Conservation (phyloP, 495 filamentous ascomycete genomes). For the Immersiella caudata region DNA sequence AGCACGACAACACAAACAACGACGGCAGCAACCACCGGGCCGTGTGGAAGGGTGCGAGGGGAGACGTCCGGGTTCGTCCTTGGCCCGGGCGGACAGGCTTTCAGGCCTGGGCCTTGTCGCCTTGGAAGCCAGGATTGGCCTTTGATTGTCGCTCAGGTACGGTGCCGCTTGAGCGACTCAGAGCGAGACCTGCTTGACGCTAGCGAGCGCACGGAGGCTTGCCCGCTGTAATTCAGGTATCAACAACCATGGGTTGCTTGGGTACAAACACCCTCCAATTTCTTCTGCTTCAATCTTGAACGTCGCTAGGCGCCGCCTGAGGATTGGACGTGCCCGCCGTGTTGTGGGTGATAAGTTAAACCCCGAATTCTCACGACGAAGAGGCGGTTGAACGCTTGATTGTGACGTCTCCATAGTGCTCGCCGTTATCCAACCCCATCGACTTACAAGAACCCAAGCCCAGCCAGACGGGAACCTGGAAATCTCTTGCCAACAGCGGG, state of each 20-base stretch:
- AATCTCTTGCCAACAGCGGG: neutral
- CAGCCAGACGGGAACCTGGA: neutral
- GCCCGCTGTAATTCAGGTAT: slow-evolving; percentile 32
- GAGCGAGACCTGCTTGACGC: slow-evolving; percentile 33
- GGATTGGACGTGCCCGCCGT: neutral
- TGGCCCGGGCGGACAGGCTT: slow-evolving; percentile 15
- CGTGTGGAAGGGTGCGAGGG: neutral
- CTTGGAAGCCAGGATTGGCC: slow-evolving; percentile 33
- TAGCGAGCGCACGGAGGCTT: slow-evolving; percentile 32
- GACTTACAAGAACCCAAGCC: too few relatives aligned
- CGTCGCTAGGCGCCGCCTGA: neutral
- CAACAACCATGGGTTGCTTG: slow-evolving; percentile 26
- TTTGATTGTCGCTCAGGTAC: slow-evolving; percentile 35
- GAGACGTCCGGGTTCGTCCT: neutral
- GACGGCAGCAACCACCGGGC: neutral
- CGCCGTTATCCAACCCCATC: neutral
- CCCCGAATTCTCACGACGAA: neutral
- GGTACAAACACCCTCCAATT: slow-evolving; percentile 33
- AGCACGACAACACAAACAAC: slow-evolving; percentile 12
- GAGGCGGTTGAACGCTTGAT: slow-evolving; percentile 1
- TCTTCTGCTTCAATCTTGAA: slow-evolving; percentile 24
- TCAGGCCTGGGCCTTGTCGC: slow-evolving; percentile 22
- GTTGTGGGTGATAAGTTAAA: neutral
- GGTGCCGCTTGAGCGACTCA: slow-evolving; percentile 28
- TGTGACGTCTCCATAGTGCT: neutral